Percentiles rank a stretch among this genome's conserved stretches.
Evolutionary conservation across 2,329 filamentous ascomycete species (phyloP).

Genomic region (Pseudonectria foliicola): DNA sequence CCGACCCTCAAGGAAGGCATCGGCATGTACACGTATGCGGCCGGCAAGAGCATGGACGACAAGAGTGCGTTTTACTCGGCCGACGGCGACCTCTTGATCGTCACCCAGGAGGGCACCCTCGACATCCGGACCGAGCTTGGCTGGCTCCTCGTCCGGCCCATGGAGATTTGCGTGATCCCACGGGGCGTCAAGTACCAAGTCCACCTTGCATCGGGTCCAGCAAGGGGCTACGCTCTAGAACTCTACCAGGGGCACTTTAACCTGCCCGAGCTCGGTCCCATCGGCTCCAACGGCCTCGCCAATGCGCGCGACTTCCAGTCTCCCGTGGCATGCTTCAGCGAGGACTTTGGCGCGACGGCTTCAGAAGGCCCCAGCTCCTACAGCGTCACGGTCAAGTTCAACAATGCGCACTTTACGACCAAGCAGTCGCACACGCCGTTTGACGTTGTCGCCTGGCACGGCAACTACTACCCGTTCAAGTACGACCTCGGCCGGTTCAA

Average conservation of each 20-base stretch:
- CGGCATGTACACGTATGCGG: constrained; percentile 75
- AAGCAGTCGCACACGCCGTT: constrained; percentile 66
- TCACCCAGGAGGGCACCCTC: constrained; percentile 65
- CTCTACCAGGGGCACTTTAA: constrained; percentile 66
- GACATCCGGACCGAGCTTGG: constrained; percentile 76
- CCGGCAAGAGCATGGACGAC: constrained; percentile 68
- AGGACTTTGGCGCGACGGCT: constrained; percentile 43
- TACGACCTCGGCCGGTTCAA: constrained; percentile 75
- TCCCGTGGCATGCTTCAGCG: constrained; percentile 61
- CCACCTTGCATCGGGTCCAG: constrained; percentile 52
- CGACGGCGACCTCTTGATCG: constrained; percentile 71
- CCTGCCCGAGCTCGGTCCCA: constrained; percentile 65
- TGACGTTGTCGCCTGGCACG: constrained; percentile 75
- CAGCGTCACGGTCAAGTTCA: constrained; percentile 58
- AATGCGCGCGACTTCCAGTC: constrained; percentile 70
- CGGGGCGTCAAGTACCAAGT: constrained; percentile 70
- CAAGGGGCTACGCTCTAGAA: constrained; percentile 68
- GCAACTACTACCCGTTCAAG: constrained; percentile 74
- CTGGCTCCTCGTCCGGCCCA: constrained; percentile 64
- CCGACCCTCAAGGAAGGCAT: constrained; percentile 71
- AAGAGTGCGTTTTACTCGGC: constrained; percentile 76
- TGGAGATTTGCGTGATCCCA: constrained; percentile 71
- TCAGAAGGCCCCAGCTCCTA: constrained; percentile 30
- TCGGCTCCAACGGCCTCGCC: constrained; percentile 67
- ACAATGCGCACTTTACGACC: constrained; percentile 58